phyloP scores from a whole-genome alignment of 2,329 filamentous ascomycete species.

The Fusarium staphyleae region DNA sequence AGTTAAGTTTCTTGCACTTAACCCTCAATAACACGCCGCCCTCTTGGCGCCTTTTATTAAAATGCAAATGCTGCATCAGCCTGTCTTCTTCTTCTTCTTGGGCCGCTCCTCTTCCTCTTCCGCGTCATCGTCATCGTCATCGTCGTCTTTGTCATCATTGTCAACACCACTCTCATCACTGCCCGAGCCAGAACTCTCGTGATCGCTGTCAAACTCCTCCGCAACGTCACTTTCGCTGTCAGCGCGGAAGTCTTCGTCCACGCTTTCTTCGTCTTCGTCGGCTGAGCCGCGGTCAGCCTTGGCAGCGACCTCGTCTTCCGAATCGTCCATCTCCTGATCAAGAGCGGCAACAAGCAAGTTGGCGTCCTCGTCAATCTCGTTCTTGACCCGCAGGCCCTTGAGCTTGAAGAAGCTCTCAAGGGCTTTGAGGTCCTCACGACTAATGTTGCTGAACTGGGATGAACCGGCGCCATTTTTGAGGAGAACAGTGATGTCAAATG shows the following conservation, averaged over 20 bases:
- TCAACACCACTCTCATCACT: constrained; percentile 61
- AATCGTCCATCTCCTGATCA: constrained; percentile 82
- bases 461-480: constrained; percentile 88
- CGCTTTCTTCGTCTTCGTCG: constrained; percentile 93
- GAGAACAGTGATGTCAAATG: constrained; percentile 94
- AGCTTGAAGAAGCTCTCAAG: constrained; percentile 98
- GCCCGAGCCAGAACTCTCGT: constrained; percentile 82
- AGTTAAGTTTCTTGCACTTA: constrained; percentile 27
- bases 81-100: constrained; percentile 59
- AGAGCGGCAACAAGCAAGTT: constrained; percentile 81
- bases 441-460: constrained; percentile 99
- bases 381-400: constrained; percentile 95
- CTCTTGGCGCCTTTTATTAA: not conserved
- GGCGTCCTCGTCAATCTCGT: constrained; percentile 96
- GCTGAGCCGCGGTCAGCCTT: constrained; percentile 85
- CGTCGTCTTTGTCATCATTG: constrained; percentile 54
- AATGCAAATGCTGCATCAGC: constrained; percentile 19
- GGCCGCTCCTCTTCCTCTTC: constrained; percentile 54
- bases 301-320: constrained; percentile 80
- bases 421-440: constrained; percentile 94
- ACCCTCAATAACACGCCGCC: not conserved
- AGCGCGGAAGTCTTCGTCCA: constrained; percentile 94
- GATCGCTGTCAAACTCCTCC: constrained; percentile 92
- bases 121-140: constrained; percentile 51
- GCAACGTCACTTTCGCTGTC: constrained; percentile 95